Evolutionary conservation across 2,329 filamentous ascomycete genomes (phyloP).

Genomic region (Xylariaceae sp.): DNA sequence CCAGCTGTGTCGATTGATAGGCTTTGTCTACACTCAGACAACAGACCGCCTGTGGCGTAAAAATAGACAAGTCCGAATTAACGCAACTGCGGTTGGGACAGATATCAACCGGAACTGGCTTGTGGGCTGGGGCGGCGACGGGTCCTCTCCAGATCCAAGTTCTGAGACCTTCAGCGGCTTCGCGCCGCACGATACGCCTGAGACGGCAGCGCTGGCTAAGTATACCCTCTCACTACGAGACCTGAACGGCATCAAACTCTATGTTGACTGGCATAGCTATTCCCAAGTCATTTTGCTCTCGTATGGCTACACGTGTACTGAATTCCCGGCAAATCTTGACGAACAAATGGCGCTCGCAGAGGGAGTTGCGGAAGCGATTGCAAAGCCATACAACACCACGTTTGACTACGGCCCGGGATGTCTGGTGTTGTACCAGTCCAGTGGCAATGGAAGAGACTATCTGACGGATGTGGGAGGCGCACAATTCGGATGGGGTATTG

Average conservation of each 20-base stretch:
- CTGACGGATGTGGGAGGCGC: conserved; percentile 25
- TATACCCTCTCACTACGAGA: conserved; percentile 41
- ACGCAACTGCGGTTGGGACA: conserved; percentile 42
- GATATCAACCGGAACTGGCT: conserved; percentile 54
- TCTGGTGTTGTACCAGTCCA: conserved; percentile 26
- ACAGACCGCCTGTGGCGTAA: conserved; percentile 51
- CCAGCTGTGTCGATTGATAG: conserved; percentile 20
- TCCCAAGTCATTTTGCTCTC: conserved; percentile 50
- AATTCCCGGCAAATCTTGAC: conserved; percentile 37
- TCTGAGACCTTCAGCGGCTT: conserved; percentile 41
- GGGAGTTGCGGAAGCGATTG: conserved; percentile 28
- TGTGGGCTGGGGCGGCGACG: conserved; percentile 41
- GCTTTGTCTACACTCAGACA: conserved; percentile 50
- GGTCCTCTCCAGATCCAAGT: conserved; percentile 44
- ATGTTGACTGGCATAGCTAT: conserved; percentile 59
- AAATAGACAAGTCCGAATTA: conserved; percentile 41
- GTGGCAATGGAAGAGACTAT: conserved; percentile 26
- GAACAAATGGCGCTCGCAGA: conserved; percentile 40
- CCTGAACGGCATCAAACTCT: conserved; percentile 47
- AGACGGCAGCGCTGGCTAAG: conserved; percentile 44
- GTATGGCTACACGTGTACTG: conserved; percentile 53
- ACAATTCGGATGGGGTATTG: conserved; percentile 39
- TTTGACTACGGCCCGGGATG: conserved; percentile 26
- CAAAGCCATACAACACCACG: conserved; percentile 27
- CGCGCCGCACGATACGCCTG: conserved; percentile 40